Base-by-base conservation (phyloP, 495 filamentous ascomycete species). In the Aspergillus hancockii region DNA sequence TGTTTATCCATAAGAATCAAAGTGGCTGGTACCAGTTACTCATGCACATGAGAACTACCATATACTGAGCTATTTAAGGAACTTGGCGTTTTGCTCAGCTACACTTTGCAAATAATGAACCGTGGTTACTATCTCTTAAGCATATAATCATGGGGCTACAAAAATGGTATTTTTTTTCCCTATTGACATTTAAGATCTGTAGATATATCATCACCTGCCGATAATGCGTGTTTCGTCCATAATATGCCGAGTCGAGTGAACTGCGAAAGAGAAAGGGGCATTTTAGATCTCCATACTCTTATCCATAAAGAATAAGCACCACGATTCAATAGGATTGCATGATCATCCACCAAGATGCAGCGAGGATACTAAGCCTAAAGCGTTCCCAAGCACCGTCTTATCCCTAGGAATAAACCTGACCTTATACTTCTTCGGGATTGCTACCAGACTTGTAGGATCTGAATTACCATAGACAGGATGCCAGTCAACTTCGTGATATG, bases 361-460 rank as follows among this genome's bases (percentile, higher is more conserved):
- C 34, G 34, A 36, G 9, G 34, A 36, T 14, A 9, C n/a, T 45
- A 14, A 18, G 47, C 62, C 62, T 12, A 82, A 45, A 25, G 67
- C 73, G 45, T 69, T 63, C 46, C 63, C 60, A 52, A 85, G 66
- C 13, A 60, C 75, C 31, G 47, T 55, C 58, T 76, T 71, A 57
- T 83, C 66, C 62, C 77, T 78, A 28, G 85, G 83, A 47, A 83
- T 71, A 64, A 83, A 88, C 6, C 72, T 70, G 18, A 82, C 81
- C 62, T 80, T 79, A 46, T 86, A 88, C 51, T 71, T 66, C 46
- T 78, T 79, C 6, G 82, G 81, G 54, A 83, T 80, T 43, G 82
- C 79, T 13, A 87, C 84, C 56, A 86, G 58, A 61, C 84, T 85
- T 18, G 79, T 81, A 0, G 83, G 80, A 55, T 86, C 84, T 16